phyloP scores from a whole-genome alignment of 495 filamentous ascomycete species.

The Friedmanniomyces simplex region DNA sequence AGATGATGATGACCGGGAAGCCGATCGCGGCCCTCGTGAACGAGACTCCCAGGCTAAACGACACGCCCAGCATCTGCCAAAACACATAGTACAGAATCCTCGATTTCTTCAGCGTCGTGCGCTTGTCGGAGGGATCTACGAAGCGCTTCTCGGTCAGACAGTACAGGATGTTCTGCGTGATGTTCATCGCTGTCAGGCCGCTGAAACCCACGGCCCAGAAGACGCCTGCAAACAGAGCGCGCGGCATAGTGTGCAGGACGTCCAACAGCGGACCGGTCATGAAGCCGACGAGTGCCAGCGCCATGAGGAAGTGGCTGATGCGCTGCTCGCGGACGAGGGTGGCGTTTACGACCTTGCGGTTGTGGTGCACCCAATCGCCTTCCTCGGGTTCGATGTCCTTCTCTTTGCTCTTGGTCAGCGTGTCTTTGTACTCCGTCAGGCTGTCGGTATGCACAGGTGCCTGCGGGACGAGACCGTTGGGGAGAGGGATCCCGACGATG shows the following conservation, averaged over 20 bases:
- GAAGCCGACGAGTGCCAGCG: slow-evolving; percentile 71
- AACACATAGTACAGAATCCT: slow-evolving; percentile 48
- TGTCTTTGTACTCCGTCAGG: slow-evolving; percentile 15
- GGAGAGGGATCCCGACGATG: slow-evolving; percentile 77
- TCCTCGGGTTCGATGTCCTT: slow-evolving; percentile 34
- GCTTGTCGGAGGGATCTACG: slow-evolving; percentile 54
- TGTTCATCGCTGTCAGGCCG: slow-evolving; percentile 53
- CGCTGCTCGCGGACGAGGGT: slow-evolving; percentile 81
- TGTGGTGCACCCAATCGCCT: slow-evolving; percentile 29
- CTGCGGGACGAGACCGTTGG: slow-evolving; percentile 72
- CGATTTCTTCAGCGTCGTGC: slow-evolving; percentile 43
- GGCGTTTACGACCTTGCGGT: slow-evolving; percentile 47
- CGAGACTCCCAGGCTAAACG: slow-evolving; percentile 83
- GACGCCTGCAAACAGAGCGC: slow-evolving; percentile 76
- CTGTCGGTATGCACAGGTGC: slow-evolving; percentile 80
- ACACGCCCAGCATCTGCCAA: slow-evolving; percentile 72
- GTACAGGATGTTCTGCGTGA: slow-evolving; percentile 72
- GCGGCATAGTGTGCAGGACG: slow-evolving; percentile 77
- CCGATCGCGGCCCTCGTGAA: slow-evolving; percentile 89
- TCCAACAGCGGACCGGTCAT: slow-evolving; percentile 79
- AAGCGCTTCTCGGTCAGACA: slow-evolving; percentile 56
- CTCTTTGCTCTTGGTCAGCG: slow-evolving; percentile 18
- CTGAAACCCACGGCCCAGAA: slow-evolving; percentile 93
- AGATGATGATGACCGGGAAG: slow-evolving; percentile 78
- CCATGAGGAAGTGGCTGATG: slow-evolving; percentile 74